A percentile compares a stretch with the other conserved stretches of the same genome.
These are phyloP conservation scores for Patellifolia procumbens DNA, from an alignment of 179 eudicot genomes.

Conservation along the genomic window DNA sequence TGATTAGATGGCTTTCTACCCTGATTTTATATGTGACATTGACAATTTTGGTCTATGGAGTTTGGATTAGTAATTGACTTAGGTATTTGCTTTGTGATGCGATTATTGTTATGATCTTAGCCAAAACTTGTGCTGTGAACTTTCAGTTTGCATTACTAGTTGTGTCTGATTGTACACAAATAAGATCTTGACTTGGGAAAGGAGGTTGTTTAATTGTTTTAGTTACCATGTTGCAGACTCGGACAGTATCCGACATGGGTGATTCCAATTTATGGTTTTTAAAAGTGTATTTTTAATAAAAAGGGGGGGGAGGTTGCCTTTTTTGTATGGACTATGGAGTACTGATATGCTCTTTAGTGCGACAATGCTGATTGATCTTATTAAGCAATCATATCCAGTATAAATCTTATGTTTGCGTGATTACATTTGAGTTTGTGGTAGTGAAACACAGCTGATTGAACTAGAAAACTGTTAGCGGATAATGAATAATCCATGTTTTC, in stretches of 20 bases:
- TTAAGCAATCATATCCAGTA: no score
- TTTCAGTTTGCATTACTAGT: no score
- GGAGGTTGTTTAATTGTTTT: not conserved
- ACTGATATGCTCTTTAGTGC: not conserved
- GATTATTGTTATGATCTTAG: not conserved
- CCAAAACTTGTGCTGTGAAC: not conserved
- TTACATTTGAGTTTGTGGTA: no score
- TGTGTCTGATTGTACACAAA: not conserved
- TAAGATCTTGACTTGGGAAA: not conserved
- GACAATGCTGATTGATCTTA: conserved; percentile 1
- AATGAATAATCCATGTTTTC: not conserved
- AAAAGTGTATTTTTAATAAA: no score
- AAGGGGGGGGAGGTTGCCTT: no score
- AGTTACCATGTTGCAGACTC: not conserved
- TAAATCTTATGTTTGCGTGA: no score
- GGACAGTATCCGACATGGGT: no score
- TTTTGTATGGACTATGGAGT: no score
- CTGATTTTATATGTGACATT: not conserved
- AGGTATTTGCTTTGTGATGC: not conserved
- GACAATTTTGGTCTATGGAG: not conserved
- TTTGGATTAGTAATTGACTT: not conserved
- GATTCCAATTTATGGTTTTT: no score
- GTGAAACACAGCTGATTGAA: not conserved
- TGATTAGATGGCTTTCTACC: not conserved
- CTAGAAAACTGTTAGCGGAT: no score